These are phyloP conservation scores for Pleurotus giganteus DNA, from an alignment of 768 basidiomycete genomes.

Conservation along the genomic window DNA sequence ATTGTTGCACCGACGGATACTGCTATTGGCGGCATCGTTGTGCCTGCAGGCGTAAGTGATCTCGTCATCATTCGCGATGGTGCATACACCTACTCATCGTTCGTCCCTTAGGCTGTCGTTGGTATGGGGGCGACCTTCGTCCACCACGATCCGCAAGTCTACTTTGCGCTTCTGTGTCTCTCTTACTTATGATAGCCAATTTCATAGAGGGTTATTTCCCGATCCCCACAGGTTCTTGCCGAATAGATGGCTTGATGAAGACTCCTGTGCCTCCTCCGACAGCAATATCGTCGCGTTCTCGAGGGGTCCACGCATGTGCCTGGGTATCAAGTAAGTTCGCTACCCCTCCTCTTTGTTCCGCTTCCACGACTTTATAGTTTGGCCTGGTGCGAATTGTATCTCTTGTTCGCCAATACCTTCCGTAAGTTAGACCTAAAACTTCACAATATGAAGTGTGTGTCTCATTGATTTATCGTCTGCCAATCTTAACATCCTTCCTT, in stretches of 20 bases:
- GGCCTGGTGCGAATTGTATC: slow-evolving; percentile 42
- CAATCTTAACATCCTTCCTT: neutral
- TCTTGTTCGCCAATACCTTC: slow-evolving; percentile 39
- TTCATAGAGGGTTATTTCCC: slow-evolving; percentile 26
- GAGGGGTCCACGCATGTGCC: slow-evolving; percentile 41
- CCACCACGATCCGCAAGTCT: slow-evolving; percentile 27
- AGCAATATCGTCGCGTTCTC: slow-evolving; percentile 41
- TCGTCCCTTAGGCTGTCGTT: slow-evolving; percentile 34
- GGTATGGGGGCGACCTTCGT: slow-evolving; percentile 36
- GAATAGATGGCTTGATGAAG: slow-evolving; percentile 39
- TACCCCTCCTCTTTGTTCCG: neutral
- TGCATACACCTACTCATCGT: neutral
- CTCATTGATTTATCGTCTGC: neutral
- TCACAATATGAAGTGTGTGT: slow-evolving; percentile 29
- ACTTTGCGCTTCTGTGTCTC: too few species aligned
- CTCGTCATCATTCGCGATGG: neutral
- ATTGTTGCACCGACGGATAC: slow-evolving; percentile 35
- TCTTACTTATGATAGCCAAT: neutral
- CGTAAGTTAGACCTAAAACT: slow-evolving; percentile 32
- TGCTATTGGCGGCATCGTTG: slow-evolving; percentile 28
- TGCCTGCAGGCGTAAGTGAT: slow-evolving; percentile 37
- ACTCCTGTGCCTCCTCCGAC: slow-evolving; percentile 29
- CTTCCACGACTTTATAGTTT: slow-evolving; percentile 24
- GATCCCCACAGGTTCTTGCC: slow-evolving; percentile 37
- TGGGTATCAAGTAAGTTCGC: slow-evolving; percentile 39